A percentile compares a stretch with the other conserved stretches of the same genome.
Conservation (phyloP, 2,329 filamentous ascomycete species). For the Exophiala dermatitidis region DNA sequence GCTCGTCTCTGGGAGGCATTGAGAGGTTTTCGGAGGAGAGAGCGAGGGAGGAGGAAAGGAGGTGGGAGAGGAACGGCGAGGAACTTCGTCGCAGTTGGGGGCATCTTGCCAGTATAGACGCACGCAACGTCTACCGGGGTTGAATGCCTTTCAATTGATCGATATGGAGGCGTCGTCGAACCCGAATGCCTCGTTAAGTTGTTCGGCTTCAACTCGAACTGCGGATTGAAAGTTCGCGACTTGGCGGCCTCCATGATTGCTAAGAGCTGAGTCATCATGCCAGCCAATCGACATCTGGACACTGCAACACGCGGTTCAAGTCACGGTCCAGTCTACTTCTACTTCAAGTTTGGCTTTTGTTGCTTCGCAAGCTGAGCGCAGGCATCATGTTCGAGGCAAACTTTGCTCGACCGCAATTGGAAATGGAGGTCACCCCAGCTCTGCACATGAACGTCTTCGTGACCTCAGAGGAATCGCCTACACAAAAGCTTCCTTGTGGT, state of each 20-base stretch:
- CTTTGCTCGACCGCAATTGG: no score
- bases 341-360: no score
- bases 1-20: constrained; percentile 29
- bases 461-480: no score
- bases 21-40: constrained; percentile 20
- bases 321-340: no score
- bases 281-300: neutral
- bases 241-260: neutral
- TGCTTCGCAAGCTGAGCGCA: no score
- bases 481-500: no score
- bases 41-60: constrained; percentile 27
- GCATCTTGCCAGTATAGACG: constrained; percentile 16
- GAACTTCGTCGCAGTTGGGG: constrained; percentile 15
- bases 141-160: neutral
- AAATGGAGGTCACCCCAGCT: no score
- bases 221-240: neutral
- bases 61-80: constrained; percentile 23
- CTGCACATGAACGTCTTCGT: no score
- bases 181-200: neutral
- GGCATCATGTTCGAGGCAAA: no score
- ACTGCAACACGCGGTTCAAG: no score
- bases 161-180: neutral
- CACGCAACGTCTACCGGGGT: constrained; percentile 3
- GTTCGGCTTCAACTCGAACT: neutral
- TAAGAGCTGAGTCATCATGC: neutral